Conservation (phyloP, 345 rosid species). For the Kandelia obovata region DNA sequence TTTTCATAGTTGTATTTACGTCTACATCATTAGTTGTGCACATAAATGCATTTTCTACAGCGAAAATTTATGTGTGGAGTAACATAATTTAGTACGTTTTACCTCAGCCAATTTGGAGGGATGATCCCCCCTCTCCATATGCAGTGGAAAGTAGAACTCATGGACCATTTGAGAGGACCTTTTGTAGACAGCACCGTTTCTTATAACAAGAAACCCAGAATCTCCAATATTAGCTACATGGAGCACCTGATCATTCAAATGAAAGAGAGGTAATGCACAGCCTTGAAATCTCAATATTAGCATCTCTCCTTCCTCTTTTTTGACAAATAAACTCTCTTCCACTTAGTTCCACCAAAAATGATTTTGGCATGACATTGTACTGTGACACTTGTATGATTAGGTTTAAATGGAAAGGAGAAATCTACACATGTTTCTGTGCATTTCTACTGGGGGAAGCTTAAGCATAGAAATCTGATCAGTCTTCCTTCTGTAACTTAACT, state of each 20-base stretch:
- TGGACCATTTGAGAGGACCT: slow-evolving; percentile 62
- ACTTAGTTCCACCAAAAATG: no score
- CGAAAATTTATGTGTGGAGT: no score
- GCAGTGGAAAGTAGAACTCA: slow-evolving; percentile 66
- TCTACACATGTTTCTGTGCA: no score
- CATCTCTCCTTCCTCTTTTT: background rate
- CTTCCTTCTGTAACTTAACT: no score
- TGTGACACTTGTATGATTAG: no score
- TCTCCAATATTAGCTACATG: slow-evolving; percentile 72
- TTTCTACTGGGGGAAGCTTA: no score
- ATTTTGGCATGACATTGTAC: no score
- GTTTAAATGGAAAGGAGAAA: no score
- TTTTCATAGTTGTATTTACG: no score
- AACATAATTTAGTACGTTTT: slow-evolving; percentile 6
- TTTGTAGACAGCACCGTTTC: slow-evolving; percentile 44
- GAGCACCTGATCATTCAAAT: slow-evolving; percentile 46
- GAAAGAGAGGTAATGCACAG: background rate
- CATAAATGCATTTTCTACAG: no score
- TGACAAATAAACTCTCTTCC: background rate
- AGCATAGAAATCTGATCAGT: no score
- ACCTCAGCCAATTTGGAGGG: slow-evolving; percentile 55
- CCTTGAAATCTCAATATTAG: background rate
- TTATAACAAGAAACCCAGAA: slow-evolving; percentile 64
- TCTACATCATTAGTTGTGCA: no score
- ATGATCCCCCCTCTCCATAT: slow-evolving; percentile 43